Conservation (phyloP, 148 eudicot genomes). For the Cornus controversa region DNA sequence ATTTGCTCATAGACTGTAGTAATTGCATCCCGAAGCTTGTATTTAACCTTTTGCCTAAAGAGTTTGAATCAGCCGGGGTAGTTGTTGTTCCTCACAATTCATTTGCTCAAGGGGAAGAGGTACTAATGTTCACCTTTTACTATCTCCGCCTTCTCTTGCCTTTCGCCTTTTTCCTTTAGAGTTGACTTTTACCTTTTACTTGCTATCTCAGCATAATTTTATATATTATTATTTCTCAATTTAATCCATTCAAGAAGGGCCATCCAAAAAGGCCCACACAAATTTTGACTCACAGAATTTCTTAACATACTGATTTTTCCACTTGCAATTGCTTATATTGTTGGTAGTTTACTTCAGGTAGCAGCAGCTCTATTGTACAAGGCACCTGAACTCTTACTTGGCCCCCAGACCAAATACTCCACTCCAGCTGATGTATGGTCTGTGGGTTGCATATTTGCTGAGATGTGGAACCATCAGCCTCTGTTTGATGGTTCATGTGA, state of each 20-base stretch:
- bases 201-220: too few relatives aligned
- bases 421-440: background rate
- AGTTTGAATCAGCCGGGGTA: background rate
- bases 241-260: background rate
- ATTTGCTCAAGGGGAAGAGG: background rate
- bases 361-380: background rate
- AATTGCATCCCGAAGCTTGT: background rate
- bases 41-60: background rate
- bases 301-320: background rate
- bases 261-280: background rate
- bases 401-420: background rate
- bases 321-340: background rate
- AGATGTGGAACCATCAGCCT: background rate
- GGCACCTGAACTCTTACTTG: background rate
- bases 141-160: background rate
- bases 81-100: background rate
- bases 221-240: too few relatives aligned
- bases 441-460: conserved; percentile 1
- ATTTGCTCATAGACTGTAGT: background rate
- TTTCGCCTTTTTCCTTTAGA: too few relatives aligned
- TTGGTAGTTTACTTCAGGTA: background rate
- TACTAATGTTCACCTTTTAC: background rate
- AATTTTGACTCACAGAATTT: background rate
- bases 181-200: background rate
- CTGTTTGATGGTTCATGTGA: background rate